Base-by-base conservation (phyloP, 148 eudicot species). In the Fallopia convolvulus region DNA sequence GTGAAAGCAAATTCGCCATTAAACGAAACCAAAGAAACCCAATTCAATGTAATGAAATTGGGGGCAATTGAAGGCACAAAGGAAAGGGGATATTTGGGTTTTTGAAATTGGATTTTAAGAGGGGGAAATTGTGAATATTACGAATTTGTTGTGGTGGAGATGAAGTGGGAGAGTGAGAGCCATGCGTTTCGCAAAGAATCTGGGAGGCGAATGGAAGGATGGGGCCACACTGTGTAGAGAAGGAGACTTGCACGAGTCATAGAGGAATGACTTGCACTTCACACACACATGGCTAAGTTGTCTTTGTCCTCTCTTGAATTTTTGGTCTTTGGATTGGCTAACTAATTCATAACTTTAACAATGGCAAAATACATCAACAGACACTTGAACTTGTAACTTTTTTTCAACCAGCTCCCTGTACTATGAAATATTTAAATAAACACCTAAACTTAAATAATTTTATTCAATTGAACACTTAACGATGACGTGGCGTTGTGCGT, bases 1-100 rank as follows among this genome's bases (percentile, higher is more conserved):
- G 96, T 6, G 87, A 80, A 73, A 92, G 75, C 82, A 95, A 85
- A 60, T 87, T 86, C 56, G 88, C 86, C 88, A 86, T 86, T 42
- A 5, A 0, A 18, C 2, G 39, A 76, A 42, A 30, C 6, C 30
- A 26, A 33, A 39, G 49, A 71, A 71, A 17, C 49, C n/a, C 15
- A n/a, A 44, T 44, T 70, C 48, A 23, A 4, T 23, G 26, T 8
- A 47, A 66, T 3, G 6, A 49, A n/a, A 23, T 41, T 10, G 52
- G 17, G 32, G 46, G 55, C 75, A 21, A 20, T 42, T 0, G 11
- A 21, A 42, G 75, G 20, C n/a, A 20, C 48, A 20, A 41, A 40
- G 49, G 30, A 58, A 77, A 39, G 50, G 55, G 63, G 63, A 36
- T 32, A 50, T 26, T 21, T 2, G 32, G 49, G 30, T 48, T 76